phyloP scores from a whole-genome alignment of 495 filamentous ascomycete species.

The Xylaria cubensis region DNA sequence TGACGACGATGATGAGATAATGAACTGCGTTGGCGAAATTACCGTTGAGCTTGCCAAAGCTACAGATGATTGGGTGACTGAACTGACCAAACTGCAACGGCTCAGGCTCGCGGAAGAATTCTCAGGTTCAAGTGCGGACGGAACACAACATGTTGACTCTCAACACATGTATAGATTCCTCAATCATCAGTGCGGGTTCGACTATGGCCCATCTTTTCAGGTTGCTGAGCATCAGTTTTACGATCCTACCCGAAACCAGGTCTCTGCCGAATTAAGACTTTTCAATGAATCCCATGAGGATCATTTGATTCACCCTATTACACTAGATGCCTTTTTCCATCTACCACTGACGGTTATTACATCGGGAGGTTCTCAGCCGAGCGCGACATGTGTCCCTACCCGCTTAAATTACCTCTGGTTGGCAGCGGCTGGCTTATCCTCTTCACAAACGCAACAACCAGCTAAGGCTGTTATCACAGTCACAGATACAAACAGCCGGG shows the following conservation, averaged over 20 bases:
- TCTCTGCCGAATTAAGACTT: constrained; percentile 1
- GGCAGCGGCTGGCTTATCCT: constrained; percentile 15
- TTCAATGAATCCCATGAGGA: constrained; percentile 18
- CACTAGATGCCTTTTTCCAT: constrained; percentile 32
- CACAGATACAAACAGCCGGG: not conserved
- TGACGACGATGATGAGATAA: not conserved
- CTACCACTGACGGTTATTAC: constrained; percentile 23
- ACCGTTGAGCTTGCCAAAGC: not conserved
- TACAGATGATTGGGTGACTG: not conserved
- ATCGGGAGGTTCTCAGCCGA: constrained; percentile 19
- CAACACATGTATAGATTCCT: constrained; percentile 25
- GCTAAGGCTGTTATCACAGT: not conserved
- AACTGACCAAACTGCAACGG: not conserved
- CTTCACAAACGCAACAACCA: not conserved
- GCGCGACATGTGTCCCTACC: constrained; percentile 27
- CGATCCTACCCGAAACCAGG: not conserved
- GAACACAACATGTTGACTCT: not conserved
- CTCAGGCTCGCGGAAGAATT: not conserved
- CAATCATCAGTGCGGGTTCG: constrained; percentile 28
- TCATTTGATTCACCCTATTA: constrained; percentile 49
- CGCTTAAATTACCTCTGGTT: constrained; percentile 25
- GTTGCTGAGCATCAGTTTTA: constrained; percentile 1
- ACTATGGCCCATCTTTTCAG: constrained; percentile 34
- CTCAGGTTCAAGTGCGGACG: not conserved
- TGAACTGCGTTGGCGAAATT: not conserved